phyloP scores from a whole-genome alignment of 352 stramenopile genomes.

The Globisporangium parvum region DNA sequence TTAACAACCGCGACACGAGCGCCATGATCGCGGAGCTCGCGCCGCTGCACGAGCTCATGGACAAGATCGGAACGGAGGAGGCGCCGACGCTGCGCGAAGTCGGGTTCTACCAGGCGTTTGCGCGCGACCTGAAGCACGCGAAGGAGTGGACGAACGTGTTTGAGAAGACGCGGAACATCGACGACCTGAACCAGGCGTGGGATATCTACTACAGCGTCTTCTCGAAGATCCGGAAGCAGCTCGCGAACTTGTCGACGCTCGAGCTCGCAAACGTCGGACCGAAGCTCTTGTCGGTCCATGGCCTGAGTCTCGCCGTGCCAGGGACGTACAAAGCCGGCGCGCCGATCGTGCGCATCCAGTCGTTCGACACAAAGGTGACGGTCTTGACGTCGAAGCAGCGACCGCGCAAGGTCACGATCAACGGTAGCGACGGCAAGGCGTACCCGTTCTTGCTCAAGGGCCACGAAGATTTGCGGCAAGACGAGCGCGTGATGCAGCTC shows the following conservation, averaged over 20 bases:
- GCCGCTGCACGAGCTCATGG: constrained; percentile 91
- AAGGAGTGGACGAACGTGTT: constrained; percentile 84
- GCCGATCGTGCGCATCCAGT: constrained; percentile 84
- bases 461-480: constrained; percentile 99
- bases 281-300: constrained; percentile 91
- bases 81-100: constrained; percentile 78
- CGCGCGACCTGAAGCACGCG: constrained; percentile 85
- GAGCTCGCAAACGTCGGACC: constrained; percentile 97
- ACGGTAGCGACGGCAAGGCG: constrained; percentile 96
- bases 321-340: constrained; percentile 83
- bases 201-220: constrained; percentile 99
- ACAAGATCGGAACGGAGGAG: constrained; percentile 70
- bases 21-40: constrained; percentile 96
- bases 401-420: constrained; percentile 97
- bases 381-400: constrained; percentile 99
- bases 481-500: constrained; percentile 99
- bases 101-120: constrained; percentile 89
- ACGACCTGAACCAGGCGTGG: constrained; percentile 92
- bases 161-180: constrained; percentile 66
- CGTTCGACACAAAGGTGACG: constrained; percentile 94
- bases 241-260: constrained; percentile 95
- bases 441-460: constrained; percentile 99
- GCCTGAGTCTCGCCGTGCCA: constrained; percentile 96
- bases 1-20: constrained; percentile 95
- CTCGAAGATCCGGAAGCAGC: constrained; percentile 86